These are phyloP conservation scores for Polytrichum formosum DNA, from an alignment of 225 moss, liverwort and hornwort genomes.

Conservation along the genomic window DNA sequence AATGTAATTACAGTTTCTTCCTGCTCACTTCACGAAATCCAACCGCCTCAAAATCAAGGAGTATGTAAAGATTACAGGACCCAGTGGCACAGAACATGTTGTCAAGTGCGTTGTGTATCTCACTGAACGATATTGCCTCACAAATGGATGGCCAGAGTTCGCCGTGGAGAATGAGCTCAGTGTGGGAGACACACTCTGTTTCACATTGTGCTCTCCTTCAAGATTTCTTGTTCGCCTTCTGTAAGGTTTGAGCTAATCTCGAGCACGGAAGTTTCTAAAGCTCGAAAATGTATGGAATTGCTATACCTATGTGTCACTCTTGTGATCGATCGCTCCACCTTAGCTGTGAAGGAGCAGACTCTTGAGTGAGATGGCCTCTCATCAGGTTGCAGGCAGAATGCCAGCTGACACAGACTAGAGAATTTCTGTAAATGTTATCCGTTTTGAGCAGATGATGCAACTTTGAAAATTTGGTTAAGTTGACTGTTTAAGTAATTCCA, in stretches of 20 bases:
- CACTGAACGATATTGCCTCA: not conserved
- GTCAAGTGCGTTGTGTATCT: not conserved
- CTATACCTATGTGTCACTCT: not conserved
- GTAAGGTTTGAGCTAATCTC: not conserved
- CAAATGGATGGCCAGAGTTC: not conserved
- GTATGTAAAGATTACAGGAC: not conserved
- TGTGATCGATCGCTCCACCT: not conserved
- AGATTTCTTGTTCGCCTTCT: not conserved
- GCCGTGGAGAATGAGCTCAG: not conserved
- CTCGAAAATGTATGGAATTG: no score
- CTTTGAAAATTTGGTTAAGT: no score
- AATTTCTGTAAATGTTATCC: no score
- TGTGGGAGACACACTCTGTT: not conserved
- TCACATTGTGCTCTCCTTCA: not conserved
- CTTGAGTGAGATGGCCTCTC: not conserved
- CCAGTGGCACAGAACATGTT: not conserved
- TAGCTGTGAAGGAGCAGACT: not conserved
- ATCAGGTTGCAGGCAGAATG: no score
- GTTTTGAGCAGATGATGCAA: no score
- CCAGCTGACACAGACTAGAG: not conserved
- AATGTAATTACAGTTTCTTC: not conserved
- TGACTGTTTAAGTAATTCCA: no score
- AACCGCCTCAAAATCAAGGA: not conserved
- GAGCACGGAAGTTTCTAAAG: no score
- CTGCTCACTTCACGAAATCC: not conserved